Conservation (phyloP, 768 basidiomycete species). For the Calocera viscosa region DNA sequence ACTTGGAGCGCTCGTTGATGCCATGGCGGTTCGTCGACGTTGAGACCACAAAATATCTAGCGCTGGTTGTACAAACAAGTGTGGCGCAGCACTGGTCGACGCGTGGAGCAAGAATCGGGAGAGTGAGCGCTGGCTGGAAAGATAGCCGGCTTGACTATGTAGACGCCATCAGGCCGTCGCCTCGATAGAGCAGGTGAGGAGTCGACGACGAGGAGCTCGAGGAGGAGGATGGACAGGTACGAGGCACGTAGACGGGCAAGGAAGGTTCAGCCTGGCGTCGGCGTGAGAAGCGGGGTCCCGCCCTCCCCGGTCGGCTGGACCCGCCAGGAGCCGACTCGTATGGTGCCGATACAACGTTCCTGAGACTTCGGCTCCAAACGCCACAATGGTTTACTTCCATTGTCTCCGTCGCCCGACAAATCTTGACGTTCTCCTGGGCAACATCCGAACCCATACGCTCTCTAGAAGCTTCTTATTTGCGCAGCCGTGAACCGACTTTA, state of each 20-base stretch:
- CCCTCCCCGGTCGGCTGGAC: background rate
- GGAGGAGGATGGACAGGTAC: background rate
- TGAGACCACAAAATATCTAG: background rate
- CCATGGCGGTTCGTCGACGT: background rate
- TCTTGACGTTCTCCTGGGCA: background rate
- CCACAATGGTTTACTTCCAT: background rate
- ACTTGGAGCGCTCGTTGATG: background rate
- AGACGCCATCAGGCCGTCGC: background rate
- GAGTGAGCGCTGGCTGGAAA: no score
- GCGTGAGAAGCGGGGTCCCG: constrained; percentile 1
- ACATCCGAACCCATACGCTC: background rate
- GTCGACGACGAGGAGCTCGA: background rate
- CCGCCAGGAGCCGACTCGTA: no score
- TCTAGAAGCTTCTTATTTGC: no score
- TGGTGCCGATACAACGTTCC: background rate
- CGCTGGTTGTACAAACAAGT: no score
- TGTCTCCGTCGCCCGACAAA: background rate
- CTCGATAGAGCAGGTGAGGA: background rate
- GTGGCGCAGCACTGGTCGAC: no score
- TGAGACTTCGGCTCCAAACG: background rate
- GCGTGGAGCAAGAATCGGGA: no score
- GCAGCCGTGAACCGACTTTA: background rate
- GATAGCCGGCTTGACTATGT: background rate
- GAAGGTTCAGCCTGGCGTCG: background rate
- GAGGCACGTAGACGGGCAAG: background rate